Percentiles rank a stretch among this genome's conserved stretches.
Conservation (phyloP, 306 rosid species). For the Cucurbita maxima region DNA sequence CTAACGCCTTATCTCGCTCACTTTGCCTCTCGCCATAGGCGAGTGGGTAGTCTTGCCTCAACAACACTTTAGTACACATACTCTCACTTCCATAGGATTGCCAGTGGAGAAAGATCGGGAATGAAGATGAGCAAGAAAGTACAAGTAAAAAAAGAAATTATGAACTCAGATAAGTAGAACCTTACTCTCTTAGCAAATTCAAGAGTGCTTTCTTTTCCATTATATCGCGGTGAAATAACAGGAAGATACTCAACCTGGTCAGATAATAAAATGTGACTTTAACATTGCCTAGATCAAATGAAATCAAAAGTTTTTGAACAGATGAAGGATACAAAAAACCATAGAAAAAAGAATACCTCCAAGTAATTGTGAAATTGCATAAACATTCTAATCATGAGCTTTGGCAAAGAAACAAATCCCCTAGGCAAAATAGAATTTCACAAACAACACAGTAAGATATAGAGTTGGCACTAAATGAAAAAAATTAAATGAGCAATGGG, state of each 20-base stretch:
- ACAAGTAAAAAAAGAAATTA: not conserved
- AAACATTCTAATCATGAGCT: constrained; percentile 88
- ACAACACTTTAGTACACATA: not conserved
- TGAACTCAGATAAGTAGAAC: not conserved
- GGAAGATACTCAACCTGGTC: constrained; percentile 96
- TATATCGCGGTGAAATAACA: constrained; percentile 45
- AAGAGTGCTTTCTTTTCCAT: constrained; percentile 56
- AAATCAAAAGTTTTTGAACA: not conserved
- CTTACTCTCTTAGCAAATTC: constrained; percentile 75
- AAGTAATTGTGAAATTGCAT: constrained; percentile 91
- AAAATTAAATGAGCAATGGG: constrained; percentile 9
- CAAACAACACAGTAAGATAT: not conserved
- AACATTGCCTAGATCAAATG: constrained; percentile 9
- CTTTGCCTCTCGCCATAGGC: not conserved
- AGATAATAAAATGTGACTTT: constrained; percentile 11
- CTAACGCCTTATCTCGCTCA: not conserved
- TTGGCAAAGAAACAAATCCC: constrained; percentile 71
- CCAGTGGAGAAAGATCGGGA: not conserved
- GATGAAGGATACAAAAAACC: not conserved
- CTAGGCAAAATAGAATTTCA: constrained; percentile 18
- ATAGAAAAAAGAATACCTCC: constrained; percentile 41
- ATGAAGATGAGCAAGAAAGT: not conserved
- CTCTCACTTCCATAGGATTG: not conserved
- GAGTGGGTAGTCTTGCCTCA: not conserved
- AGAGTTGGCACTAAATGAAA: constrained; percentile 11